Conservation (phyloP, 2,329 filamentous ascomycete species). For the Domatiomyces globalis region DNA sequence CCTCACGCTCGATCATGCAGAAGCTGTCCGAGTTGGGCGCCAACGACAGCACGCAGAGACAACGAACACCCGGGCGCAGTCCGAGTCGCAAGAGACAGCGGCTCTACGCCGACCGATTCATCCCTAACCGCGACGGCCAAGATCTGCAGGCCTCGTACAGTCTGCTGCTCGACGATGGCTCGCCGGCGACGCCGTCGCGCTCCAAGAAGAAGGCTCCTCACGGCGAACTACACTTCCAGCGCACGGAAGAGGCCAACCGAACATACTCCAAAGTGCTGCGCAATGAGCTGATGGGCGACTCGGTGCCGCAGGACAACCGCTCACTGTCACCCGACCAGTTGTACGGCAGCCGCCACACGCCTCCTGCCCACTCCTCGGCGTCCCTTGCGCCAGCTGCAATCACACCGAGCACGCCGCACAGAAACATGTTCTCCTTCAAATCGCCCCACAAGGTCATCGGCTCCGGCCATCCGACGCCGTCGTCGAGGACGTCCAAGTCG, state of each 20-base stretch:
- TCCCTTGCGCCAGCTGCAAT: constrained; percentile 56
- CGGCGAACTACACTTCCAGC: constrained; percentile 81
- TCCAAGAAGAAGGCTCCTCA: constrained; percentile 73
- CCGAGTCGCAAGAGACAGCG: constrained; percentile 56
- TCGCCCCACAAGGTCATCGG: constrained; percentile 54
- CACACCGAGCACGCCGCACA: constrained; percentile 89
- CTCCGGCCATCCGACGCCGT: constrained; percentile 73
- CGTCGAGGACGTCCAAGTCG: constrained; percentile 66
- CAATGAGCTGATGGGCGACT: constrained; percentile 81
- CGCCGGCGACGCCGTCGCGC: constrained; percentile 77
- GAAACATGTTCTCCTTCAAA: constrained; percentile 89
- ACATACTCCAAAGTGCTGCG: constrained; percentile 81
- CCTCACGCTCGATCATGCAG: constrained; percentile 24
- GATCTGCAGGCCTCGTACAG: constrained; percentile 89
- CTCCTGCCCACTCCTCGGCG: constrained; percentile 53
- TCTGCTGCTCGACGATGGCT: constrained; percentile 80
- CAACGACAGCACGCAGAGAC: constrained; percentile 42
- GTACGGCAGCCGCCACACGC: constrained; percentile 59
- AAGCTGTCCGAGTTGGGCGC: constrained; percentile 46
- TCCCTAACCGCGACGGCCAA: constrained; percentile 83
- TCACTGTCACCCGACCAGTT: constrained; percentile 15
- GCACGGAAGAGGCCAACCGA: constrained; percentile 83
- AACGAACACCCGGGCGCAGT: constrained; percentile 50
- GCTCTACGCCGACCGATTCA: constrained; percentile 59
- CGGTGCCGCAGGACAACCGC: constrained; percentile 64